These are phyloP conservation scores for Hyphodiscus hymeniophilus DNA, from an alignment of 495 filamentous ascomycete genomes.

Conservation along the genomic window DNA sequence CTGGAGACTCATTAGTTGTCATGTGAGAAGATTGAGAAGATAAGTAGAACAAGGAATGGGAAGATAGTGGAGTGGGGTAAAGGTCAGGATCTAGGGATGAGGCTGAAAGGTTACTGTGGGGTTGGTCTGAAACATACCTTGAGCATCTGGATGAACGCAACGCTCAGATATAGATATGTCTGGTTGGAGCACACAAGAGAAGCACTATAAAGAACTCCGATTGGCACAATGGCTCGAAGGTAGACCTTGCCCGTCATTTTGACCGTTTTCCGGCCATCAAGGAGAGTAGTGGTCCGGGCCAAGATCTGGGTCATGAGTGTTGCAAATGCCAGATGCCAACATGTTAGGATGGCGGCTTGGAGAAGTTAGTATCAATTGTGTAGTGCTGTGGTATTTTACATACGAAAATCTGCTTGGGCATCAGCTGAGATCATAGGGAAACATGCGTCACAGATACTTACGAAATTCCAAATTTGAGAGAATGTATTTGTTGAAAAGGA, in stretches of 20 bases:
- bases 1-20: conserved; percentile 26
- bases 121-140: conserved; percentile 46
- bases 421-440: background rate
- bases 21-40: no score
- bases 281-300: conserved; percentile 55
- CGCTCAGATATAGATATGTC: conserved; percentile 66
- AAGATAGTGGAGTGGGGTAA: no score
- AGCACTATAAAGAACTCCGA: conserved; percentile 63
- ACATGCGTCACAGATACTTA: conserved; percentile 38
- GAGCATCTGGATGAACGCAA: conserved; percentile 78
- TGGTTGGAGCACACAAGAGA: conserved; percentile 67
- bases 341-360: conserved; percentile 49
- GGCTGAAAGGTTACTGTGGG: no score
- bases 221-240: conserved; percentile 63
- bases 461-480: conserved; percentile 68
- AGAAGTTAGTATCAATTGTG: background rate
- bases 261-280: conserved; percentile 59
- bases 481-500: conserved; percentile 94
- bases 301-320: conserved; percentile 67
- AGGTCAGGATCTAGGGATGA: no score
- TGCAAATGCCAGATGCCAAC: conserved; percentile 70
- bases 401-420: conserved; percentile 6
- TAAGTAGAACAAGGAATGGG: no score
- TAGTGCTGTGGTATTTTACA: background rate
- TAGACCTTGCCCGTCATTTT: conserved; percentile 63